Evolutionary conservation across 441 rosid genomes (phyloP).

Genomic region (Kokia cookei): DNA sequence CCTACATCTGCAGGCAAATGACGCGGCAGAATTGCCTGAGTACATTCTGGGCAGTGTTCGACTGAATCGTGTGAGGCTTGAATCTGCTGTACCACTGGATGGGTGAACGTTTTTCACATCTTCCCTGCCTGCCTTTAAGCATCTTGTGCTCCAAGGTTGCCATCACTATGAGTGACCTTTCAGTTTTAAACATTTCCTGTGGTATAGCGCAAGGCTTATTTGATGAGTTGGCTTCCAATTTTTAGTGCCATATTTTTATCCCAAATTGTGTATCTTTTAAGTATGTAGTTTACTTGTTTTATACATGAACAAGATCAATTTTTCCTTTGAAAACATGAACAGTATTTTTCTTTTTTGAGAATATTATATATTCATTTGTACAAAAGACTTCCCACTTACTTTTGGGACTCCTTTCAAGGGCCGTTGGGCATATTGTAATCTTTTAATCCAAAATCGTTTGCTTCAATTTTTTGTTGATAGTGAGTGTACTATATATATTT

Average conservation of each 20-base stretch:
- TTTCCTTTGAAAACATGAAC: neutral
- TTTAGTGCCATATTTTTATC: neutral
- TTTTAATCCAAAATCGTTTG: neutral
- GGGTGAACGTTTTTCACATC: conserved; percentile 25
- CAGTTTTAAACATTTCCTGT: neutral
- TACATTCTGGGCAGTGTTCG: conserved; percentile 92
- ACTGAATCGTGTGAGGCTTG: conserved; percentile 64
- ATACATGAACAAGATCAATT: neutral
- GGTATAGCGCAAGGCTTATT: neutral
- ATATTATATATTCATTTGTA: neutral
- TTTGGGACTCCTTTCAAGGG: neutral
- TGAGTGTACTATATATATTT: neutral
- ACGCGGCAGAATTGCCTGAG: conserved; percentile 84
- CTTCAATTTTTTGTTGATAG: neutral
- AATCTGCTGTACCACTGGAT: conserved; percentile 60
- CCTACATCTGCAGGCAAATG: conserved; percentile 57
- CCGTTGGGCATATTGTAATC: neutral
- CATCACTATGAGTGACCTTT: neutral
- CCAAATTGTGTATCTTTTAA: neutral
- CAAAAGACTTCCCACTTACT: neutral
- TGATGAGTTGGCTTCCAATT: conserved; percentile 1
- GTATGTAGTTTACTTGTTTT: neutral
- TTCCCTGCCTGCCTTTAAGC: neutral
- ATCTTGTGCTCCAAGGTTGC: neutral
- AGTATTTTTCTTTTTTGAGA: neutral